These are phyloP conservation scores for Guadua angustifolia DNA, from an alignment of 176 grass and related monocot genomes.

Conservation along the genomic window DNA sequence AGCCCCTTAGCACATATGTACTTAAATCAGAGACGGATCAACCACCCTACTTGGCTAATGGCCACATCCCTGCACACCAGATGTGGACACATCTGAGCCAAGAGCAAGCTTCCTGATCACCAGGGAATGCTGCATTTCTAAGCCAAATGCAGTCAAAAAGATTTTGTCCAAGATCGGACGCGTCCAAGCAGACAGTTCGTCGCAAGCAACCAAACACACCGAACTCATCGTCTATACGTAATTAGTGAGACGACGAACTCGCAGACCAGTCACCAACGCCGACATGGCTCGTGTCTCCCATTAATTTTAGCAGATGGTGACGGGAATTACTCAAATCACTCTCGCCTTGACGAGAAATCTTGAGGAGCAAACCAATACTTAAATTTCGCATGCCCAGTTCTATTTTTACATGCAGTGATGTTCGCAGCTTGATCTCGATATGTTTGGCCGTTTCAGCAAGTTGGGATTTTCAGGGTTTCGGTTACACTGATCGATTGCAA, in stretches of 20 bases:
- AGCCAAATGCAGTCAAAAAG: neutral
- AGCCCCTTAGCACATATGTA: neutral
- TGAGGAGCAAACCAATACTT: neutral
- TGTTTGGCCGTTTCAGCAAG: too few species aligned
- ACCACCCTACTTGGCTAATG: neutral
- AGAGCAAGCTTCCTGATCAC: neutral
- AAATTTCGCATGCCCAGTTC: neutral
- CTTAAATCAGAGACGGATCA: conserved; percentile 23
- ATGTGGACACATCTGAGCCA: conserved; percentile 37
- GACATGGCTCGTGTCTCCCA: neutral
- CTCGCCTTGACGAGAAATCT: neutral
- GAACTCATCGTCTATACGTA: neutral
- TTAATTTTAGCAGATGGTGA: conserved; percentile 18
- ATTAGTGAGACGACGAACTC: neutral
- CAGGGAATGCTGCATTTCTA: conserved; percentile 34
- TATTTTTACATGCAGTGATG: neutral
- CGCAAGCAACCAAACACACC: conserved; percentile 23
- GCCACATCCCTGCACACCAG: neutral
- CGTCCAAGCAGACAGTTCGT: neutral
- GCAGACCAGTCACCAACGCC: conserved; percentile 38
- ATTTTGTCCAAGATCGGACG: neutral
- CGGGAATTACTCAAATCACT: conserved; percentile 15
- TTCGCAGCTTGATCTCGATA: neutral
- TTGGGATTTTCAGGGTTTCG: too few species aligned
- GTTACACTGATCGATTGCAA: neutral